phyloP scores from a whole-genome alignment of 31 red algal species.

The Odonthalia washingtoniensis region DNA sequence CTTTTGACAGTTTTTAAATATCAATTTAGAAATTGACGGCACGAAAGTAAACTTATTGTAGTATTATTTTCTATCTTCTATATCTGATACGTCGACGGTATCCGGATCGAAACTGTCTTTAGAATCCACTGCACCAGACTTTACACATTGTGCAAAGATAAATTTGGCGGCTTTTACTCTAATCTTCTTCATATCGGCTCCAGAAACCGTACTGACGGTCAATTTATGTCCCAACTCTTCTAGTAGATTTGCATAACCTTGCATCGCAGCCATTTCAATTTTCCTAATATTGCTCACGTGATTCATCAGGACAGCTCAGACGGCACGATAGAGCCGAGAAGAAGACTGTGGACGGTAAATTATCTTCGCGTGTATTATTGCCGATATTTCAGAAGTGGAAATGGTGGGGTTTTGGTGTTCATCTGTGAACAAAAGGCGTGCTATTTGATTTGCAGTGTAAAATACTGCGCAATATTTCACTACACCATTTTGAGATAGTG shows the following conservation, averaged over 20 bases:
- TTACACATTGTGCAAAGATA: not conserved
- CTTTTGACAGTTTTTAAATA: not conserved
- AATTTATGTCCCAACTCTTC: not conserved
- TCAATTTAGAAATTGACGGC: not conserved
- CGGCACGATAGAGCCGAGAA: no score
- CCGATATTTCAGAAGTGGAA: no score
- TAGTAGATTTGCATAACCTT: not conserved
- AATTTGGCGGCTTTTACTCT: not conserved
- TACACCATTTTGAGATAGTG: no score
- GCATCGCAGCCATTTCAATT: not conserved
- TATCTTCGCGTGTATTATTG: no score
- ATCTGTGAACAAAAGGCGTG: no score
- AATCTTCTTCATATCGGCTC: not conserved
- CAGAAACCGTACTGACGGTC: not conserved
- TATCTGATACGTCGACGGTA: slow-evolving; percentile 25
- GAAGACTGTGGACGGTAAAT: no score
- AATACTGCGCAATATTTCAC: no score
- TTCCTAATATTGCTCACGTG: not conserved
- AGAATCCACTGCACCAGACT: no score
- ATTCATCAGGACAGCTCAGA: no score
- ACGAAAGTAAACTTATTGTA: slow-evolving; percentile 29
- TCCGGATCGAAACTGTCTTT: slow-evolving; percentile 10
- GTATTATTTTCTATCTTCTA: not conserved
- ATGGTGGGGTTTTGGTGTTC: no score
- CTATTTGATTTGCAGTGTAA: no score